Percentiles rank a stretch among this genome's conserved stretches.
Evolutionary conservation across 176 grass and related monocot genomes (phyloP).

Genomic region (Zizania latifolia): DNA sequence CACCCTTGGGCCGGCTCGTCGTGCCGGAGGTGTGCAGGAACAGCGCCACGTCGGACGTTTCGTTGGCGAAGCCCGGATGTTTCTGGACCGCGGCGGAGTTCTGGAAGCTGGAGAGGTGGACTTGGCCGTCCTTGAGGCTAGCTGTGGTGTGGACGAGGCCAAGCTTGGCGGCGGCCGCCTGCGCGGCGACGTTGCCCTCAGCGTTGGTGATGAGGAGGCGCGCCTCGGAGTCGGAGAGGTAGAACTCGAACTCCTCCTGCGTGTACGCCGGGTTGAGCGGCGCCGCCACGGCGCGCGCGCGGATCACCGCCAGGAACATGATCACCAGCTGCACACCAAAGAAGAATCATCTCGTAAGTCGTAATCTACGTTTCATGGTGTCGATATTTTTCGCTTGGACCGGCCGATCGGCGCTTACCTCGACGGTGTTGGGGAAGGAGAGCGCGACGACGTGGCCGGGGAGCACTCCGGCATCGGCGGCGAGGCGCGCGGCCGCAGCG

Average conservation of each 20-base stretch:
- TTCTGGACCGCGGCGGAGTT: neutral
- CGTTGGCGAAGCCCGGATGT: slow-evolving; percentile 16
- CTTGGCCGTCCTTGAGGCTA: slow-evolving; percentile 14
- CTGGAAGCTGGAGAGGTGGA: slow-evolving; percentile 32
- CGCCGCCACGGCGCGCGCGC: slow-evolving; percentile 57
- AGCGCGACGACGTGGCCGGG: slow-evolving; percentile 62
- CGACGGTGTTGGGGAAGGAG: slow-evolving; percentile 78
- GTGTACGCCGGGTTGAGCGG: slow-evolving; percentile 83
- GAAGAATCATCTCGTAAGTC: too few relatives aligned
- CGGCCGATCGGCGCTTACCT: slow-evolving; percentile 19
- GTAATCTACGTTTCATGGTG: too few relatives aligned
- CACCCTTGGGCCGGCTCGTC: slow-evolving; percentile 89
- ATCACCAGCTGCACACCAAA: slow-evolving; percentile 54
- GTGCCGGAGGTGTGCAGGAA: slow-evolving; percentile 96
- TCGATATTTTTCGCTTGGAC: too few relatives aligned
- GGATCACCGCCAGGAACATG: slow-evolving; percentile 68
- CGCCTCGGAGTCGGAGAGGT: slow-evolving; percentile 70
- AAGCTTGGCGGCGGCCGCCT: slow-evolving; percentile 48
- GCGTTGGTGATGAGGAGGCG: slow-evolving; percentile 52
- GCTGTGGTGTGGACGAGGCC: slow-evolving; percentile 36
- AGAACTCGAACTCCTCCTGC: slow-evolving; percentile 86
- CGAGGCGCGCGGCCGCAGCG: slow-evolving; percentile 42
- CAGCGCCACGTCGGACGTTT: slow-evolving; percentile 48
- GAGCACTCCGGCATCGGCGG: slow-evolving; percentile 20
- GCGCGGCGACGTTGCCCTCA: slow-evolving; percentile 57